A percentile compares a stretch with the other conserved stretches of the same genome.
These are phyloP conservation scores for Fusarium sulawesiense DNA, from an alignment of 2,329 filamentous ascomycete species.

Conservation along the genomic window DNA sequence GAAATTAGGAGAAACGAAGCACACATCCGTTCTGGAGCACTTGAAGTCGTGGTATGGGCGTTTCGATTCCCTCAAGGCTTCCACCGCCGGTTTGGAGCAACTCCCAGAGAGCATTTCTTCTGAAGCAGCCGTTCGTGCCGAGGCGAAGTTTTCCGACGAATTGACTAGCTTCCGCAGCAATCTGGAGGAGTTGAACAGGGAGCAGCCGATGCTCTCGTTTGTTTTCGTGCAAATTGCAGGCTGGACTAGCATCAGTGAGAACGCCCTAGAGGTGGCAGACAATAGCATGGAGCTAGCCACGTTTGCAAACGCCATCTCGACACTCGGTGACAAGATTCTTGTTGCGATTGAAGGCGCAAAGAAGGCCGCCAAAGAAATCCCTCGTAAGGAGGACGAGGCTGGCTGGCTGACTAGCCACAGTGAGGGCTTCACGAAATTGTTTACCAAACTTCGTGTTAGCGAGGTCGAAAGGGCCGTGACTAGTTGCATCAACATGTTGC, in stretches of 20 bases:
- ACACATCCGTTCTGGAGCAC: slow-evolving; percentile 56
- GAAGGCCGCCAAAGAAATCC: slow-evolving; percentile 60
- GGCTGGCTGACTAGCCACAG: slow-evolving; percentile 57
- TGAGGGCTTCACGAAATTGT: slow-evolving; percentile 62
- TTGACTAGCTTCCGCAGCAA: slow-evolving; percentile 53
- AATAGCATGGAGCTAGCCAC: slow-evolving; percentile 48
- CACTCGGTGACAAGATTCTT: slow-evolving; percentile 78
- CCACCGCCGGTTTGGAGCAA: slow-evolving; percentile 56
- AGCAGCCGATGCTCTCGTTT: slow-evolving; percentile 70
- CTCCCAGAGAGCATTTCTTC: slow-evolving; percentile 66
- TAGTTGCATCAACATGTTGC: slow-evolving; percentile 53
- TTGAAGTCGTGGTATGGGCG: slow-evolving; percentile 63
- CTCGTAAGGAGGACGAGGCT: slow-evolving; percentile 50
- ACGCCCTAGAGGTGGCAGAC: slow-evolving; percentile 18
- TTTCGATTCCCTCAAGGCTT: slow-evolving; percentile 58
- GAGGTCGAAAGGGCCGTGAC: slow-evolving; percentile 62
- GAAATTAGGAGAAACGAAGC: slow-evolving; percentile 68
- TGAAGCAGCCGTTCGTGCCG: slow-evolving; percentile 49
- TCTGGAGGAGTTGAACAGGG: slow-evolving; percentile 54
- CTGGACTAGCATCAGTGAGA: slow-evolving; percentile 64
- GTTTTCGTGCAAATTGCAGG: slow-evolving; percentile 72
- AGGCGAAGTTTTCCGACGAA: slow-evolving; percentile 51
- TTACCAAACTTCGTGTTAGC: slow-evolving; percentile 69
- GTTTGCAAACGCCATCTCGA: slow-evolving; percentile 70
- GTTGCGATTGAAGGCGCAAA: slow-evolving; percentile 81